Percentiles rank a stretch among this genome's conserved stretches.
These are phyloP conservation scores for Apophysomyces trapeziformis DNA, from an alignment of 371 early-diverging fungal genomes.

Conservation along the genomic window DNA sequence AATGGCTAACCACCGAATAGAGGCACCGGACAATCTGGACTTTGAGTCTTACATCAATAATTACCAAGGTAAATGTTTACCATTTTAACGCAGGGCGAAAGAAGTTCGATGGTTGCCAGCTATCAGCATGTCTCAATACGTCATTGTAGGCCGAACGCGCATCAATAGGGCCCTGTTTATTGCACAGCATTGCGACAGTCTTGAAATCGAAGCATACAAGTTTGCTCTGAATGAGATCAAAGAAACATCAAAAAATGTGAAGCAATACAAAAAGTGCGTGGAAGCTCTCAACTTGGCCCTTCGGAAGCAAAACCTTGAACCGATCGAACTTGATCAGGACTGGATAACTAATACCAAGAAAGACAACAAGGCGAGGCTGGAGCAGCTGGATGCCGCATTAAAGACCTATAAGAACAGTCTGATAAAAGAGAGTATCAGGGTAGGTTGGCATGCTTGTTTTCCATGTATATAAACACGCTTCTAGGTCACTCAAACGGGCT, in stretches of 20 bases:
- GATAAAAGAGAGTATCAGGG: conserved; percentile 84
- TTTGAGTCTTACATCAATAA: conserved; percentile 70
- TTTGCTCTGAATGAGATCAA: conserved; percentile 67
- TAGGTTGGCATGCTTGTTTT: conserved; percentile 25
- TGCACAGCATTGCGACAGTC: conserved; percentile 71
- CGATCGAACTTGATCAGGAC: conserved; percentile 39
- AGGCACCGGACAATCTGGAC: conserved; percentile 62
- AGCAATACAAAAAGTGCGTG: conserved; percentile 53
- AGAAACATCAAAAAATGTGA: conserved; percentile 52
- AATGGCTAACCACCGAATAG: conserved; percentile 31
- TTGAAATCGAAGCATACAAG: conserved; percentile 68
- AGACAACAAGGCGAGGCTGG: conserved; percentile 49
- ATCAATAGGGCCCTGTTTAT: conserved; percentile 78
- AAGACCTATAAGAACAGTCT: conserved; percentile 72
- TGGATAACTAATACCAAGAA: conserved; percentile 70
- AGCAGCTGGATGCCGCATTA: conserved; percentile 74
- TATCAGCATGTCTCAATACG: no score
- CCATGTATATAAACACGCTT: background rate
- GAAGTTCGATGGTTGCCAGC: background rate
- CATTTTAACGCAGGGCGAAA: background rate
- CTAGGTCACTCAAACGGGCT: conserved; percentile 73
- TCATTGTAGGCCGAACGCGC: conserved; percentile 62
- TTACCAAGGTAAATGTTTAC: conserved; percentile 58
- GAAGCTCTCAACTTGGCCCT: conserved; percentile 60
- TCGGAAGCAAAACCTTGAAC: conserved; percentile 31